Conservation (phyloP, 257 asterid genomes). For the Gentiana straminea region DNA sequence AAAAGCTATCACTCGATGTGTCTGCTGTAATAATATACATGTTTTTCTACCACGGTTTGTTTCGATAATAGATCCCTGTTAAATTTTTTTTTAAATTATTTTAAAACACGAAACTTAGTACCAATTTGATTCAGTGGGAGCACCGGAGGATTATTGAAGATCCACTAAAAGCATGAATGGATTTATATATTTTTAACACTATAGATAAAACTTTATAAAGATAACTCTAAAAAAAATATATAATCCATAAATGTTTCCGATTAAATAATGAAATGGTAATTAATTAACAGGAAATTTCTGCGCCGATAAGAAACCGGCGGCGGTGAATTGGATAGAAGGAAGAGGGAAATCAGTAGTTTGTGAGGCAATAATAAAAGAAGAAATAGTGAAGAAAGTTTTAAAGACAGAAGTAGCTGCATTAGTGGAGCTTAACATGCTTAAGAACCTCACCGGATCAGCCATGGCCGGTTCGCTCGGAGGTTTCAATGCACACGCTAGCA, state of each 20-base stretch:
- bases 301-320: conserved; percentile 41
- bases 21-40: too few relatives aligned
- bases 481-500: conserved; percentile 46
- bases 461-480: conserved; percentile 47
- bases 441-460: conserved; percentile 37
- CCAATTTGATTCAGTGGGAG: too few relatives aligned
- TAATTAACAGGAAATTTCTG: conserved; percentile 12
- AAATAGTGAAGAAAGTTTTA: conserved; percentile 35
- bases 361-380: conserved; percentile 37
- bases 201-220: too few relatives aligned
- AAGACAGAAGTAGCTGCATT: conserved; percentile 33
- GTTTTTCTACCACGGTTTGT: too few relatives aligned
- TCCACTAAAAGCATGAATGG: too few relatives aligned
- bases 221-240: too few relatives aligned
- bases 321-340: conserved; percentile 47
- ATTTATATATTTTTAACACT: too few relatives aligned
- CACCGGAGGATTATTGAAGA: too few relatives aligned
- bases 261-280: background rate
- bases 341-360: conserved; percentile 42
- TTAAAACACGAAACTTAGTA: too few relatives aligned
- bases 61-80: too few relatives aligned
- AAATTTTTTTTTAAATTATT: too few relatives aligned
- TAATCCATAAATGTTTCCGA: background rate
- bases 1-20: too few relatives aligned
- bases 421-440: conserved; percentile 42